Conservation (phyloP, 192 early-diverging fungal genomes). For the Backusella australiensis region DNA sequence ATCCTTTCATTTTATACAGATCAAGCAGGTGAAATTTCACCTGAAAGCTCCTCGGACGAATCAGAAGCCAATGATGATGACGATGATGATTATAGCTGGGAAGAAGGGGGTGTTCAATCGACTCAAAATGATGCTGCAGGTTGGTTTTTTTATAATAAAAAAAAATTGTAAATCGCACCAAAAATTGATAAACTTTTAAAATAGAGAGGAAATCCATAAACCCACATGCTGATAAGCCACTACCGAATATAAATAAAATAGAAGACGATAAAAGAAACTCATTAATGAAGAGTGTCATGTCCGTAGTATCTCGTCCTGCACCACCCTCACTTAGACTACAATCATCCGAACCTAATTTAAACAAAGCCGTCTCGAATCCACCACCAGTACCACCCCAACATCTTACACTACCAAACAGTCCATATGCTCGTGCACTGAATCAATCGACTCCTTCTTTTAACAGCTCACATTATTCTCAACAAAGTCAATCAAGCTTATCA, state of each 20-base stretch:
- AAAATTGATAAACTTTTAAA: neutral
- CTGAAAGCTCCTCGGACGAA: constrained; percentile 16
- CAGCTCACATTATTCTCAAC: neutral
- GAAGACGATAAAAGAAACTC: neutral
- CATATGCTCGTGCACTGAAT: neutral
- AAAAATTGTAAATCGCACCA: neutral
- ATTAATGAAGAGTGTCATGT: neutral
- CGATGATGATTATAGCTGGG: constrained; percentile 6
- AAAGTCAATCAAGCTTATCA: neutral
- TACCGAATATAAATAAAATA: neutral
- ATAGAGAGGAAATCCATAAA: neutral
- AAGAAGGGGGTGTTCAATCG: neutral
- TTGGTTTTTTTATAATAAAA: constrained; percentile 4
- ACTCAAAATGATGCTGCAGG: constrained; percentile 11
- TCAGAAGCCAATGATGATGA: constrained; percentile 7
- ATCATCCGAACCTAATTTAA: neutral
- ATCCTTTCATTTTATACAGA: constrained; percentile 13
- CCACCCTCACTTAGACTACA: neutral
- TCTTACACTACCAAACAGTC: neutral
- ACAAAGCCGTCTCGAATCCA: neutral
- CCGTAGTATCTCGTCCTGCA: neutral
- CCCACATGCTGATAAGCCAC: neutral
- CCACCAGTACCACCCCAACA: neutral
- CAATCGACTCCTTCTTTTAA: constrained; percentile 8
- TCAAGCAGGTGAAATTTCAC: constrained; percentile 13